Evolutionary conservation across 441 rosid species (phyloP).

Genomic region (Populus tomentosa): DNA sequence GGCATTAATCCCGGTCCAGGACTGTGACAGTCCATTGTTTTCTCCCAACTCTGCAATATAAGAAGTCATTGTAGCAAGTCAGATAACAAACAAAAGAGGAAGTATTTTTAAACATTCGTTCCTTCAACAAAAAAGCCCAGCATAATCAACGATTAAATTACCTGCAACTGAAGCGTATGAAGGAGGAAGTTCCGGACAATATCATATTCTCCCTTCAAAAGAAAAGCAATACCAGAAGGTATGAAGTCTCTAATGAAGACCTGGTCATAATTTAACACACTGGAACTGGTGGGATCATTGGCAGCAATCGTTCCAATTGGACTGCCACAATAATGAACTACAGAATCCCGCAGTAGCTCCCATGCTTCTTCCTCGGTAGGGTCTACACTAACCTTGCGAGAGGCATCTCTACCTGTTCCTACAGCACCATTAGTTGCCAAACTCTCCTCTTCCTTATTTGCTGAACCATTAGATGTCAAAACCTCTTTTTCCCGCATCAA

Average conservation of each 20-base stretch:
- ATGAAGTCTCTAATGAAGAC: slow-evolving; percentile 91
- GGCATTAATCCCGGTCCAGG: slow-evolving; percentile 97
- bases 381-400: slow-evolving; percentile 29
- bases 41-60: slow-evolving; percentile 77
- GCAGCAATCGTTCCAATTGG: slow-evolving; percentile 56
- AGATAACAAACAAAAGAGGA: background rate
- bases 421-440: slow-evolving; percentile 19
- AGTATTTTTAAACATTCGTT: no score
- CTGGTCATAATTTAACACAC: slow-evolving; percentile 81
- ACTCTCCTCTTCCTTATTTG: slow-evolving; percentile 21
- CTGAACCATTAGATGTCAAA: slow-evolving; percentile 21
- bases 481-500: slow-evolving; percentile 31
- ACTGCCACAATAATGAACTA: slow-evolving; percentile 45
- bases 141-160: slow-evolving; percentile 18
- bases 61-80: background rate
- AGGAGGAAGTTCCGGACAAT: slow-evolving; percentile 91
- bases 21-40: slow-evolving; percentile 89
- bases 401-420: slow-evolving; percentile 20
- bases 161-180: slow-evolving; percentile 93
- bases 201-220: slow-evolving; percentile 88
- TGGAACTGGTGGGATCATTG: slow-evolving; percentile 70
- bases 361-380: slow-evolving; percentile 84
- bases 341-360: slow-evolving; percentile 61
- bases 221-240: slow-evolving; percentile 85
- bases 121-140: background rate